Evolutionary conservation across 176 grass and related monocot species (phyloP), one percentile per base, ranked within the genome.

Genomic region (Puya raimondii): DNA sequence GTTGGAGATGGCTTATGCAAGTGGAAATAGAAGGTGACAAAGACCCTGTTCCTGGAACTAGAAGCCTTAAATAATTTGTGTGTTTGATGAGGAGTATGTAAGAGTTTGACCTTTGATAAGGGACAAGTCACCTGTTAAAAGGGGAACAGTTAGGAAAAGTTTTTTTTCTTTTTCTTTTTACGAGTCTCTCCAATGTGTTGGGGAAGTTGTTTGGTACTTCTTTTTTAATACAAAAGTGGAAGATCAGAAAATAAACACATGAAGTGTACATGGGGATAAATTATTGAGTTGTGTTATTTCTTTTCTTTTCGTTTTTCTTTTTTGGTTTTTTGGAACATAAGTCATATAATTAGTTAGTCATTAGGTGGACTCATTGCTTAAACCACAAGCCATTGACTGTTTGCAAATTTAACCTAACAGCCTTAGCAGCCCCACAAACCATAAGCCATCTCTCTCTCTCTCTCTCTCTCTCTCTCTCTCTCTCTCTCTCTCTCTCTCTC

Each of bases 341-440:
- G 84, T 91, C 84, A 68, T 67, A 18, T 7, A 84, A 70, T 91
- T 91, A 87, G 84, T 87, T 91, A 91, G 71, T 7, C 48, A 79
- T 79, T 91, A 91, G 84, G 88, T 91, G 69, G 51, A 64, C 72
- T 82, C 23, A 70, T 75, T 81, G 70, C 80, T 69, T 53, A 75
- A 79, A 27, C 67, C 66, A 73, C 84, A 91, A 87, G 80, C 53
- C 50, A 87, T 82, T 91, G 84, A 80, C 78, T 64, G 77, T 54
- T 61, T 6, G 21, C 14, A 21, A 59, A 59, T 42, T 42, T 7
- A 42, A 42, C 33, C 33, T 42, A 42, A 42, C 33, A 42, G 5
- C 4, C 33, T 42, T 42, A 42, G 33, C 56, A 42, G 33, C 56
- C 15, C 54, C 18, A 20, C 16, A 17, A 21, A 3, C 12, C 53